Evolutionary conservation across 176 grass and related monocot species (phyloP).

Genomic region (Raddia guianensis): DNA sequence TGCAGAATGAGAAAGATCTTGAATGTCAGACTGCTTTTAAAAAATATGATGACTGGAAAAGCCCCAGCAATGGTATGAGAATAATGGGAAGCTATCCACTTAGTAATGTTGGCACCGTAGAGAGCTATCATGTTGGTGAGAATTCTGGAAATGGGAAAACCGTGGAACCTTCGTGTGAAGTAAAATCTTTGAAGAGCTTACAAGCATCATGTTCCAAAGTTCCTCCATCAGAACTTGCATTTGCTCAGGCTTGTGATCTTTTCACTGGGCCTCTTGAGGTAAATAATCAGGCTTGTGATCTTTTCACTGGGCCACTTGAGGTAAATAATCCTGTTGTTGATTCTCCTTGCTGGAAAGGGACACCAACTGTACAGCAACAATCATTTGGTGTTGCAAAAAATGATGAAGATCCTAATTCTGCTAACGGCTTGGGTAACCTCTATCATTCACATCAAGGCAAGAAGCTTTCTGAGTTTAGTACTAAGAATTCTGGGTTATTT

Average conservation of each 20-base stretch:
- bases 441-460: conserved; percentile 28
- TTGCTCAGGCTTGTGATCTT: conserved; percentile 17
- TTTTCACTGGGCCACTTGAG: conserved; percentile 36
- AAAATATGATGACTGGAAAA: conserved; percentile 11
- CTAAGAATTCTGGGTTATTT: conserved; percentile 21
- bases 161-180: conserved; percentile 14
- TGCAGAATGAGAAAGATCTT: conserved; percentile 42
- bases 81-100: conserved; percentile 22
- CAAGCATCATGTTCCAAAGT: conserved; percentile 20
- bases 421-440: neutral
- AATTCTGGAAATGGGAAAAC: neutral
- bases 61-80: neutral
- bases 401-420: conserved; percentile 20
- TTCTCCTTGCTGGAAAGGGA: conserved; percentile 69
- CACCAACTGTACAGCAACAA: conserved; percentile 34
- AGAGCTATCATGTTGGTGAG: conserved; percentile 18
- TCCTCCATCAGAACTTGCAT: conserved; percentile 27
- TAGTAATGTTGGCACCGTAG: conserved; percentile 9
- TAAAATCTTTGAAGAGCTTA: conserved; percentile 21
- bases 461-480: conserved; percentile 23
- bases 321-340: conserved; percentile 51
- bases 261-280: conserved; percentile 34
- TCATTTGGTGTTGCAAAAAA: conserved; percentile 42
- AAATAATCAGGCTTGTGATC: conserved; percentile 38
- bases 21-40: conserved; percentile 21